These are phyloP conservation scores for Saccharomyces pastorianus DNA, from an alignment of 1,139 yeast species.

Conservation along the genomic window DNA sequence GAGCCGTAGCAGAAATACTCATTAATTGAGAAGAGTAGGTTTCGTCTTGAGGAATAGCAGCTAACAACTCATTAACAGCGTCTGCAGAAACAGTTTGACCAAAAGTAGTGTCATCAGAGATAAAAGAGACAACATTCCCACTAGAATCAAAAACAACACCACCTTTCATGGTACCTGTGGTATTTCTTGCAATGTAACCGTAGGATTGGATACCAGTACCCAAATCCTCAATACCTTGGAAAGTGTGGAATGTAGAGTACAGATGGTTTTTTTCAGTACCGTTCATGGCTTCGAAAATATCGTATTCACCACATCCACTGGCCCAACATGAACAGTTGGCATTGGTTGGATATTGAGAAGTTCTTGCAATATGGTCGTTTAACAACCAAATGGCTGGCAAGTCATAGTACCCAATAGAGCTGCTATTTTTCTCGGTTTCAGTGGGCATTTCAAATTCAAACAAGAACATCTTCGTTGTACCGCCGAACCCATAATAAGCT, in stretches of 20 bases:
- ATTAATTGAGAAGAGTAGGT: slow-evolving; percentile 20
- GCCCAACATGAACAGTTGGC: slow-evolving; percentile 67
- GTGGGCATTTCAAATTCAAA: slow-evolving; percentile 65
- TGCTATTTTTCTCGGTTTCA: slow-evolving; percentile 34
- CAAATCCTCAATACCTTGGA: slow-evolving; percentile 58
- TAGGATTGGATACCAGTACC: slow-evolving; percentile 50
- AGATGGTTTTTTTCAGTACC: slow-evolving; percentile 46
- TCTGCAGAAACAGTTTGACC: slow-evolving; percentile 31
- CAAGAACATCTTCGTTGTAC: slow-evolving; percentile 56
- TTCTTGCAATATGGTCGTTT: slow-evolving; percentile 72
- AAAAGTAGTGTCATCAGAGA: slow-evolving; percentile 49
- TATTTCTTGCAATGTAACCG: slow-evolving; percentile 51
- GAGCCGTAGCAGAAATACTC: slow-evolving; percentile 26
- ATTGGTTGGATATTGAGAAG: slow-evolving; percentile 60
- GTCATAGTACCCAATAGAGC: slow-evolving; percentile 37
- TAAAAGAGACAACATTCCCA: slow-evolving; percentile 52
- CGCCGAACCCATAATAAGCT: slow-evolving; percentile 66
- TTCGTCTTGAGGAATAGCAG: slow-evolving; percentile 17
- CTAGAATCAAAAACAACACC: slow-evolving; percentile 60
- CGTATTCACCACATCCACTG: slow-evolving; percentile 76
- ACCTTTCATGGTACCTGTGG: slow-evolving; percentile 46
- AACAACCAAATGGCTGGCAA: slow-evolving; percentile 73
- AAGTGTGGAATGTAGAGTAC: slow-evolving; percentile 63
- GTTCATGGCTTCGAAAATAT: slow-evolving; percentile 61
- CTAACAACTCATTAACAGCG: slow-evolving; percentile 18